phyloP scores from a whole-genome alignment of 2,329 filamentous ascomycete genomes.

The Thielaviopsis euricoi region DNA sequence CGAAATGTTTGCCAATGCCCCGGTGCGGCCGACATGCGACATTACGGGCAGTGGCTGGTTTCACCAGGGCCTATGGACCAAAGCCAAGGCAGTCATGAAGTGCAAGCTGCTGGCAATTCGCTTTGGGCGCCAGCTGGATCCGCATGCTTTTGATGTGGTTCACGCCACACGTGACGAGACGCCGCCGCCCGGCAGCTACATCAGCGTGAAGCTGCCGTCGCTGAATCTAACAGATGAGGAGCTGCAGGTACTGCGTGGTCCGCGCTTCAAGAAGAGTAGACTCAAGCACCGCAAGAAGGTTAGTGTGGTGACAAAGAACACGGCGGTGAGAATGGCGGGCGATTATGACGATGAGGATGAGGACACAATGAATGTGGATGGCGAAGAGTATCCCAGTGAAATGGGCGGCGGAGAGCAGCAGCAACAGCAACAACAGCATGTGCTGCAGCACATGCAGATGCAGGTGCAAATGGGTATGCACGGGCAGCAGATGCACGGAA shows the following conservation, averaged over 20 bases:
- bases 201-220: conserved; percentile 24
- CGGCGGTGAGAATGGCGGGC: conserved; percentile 10
- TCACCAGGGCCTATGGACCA: conserved; percentile 62
- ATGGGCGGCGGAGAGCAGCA: no score
- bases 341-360: conserved; percentile 5
- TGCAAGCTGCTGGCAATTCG: conserved; percentile 60
- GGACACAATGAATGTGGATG: conserved; percentile 9
- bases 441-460: no score
- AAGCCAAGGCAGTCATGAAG: conserved; percentile 76
- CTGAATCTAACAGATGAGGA: conserved; percentile 23
- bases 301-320: conserved; percentile 14
- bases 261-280: conserved; percentile 15
- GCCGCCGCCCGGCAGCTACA: conserved; percentile 17
- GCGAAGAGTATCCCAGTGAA: not conserved
- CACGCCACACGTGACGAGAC: conserved; percentile 21
- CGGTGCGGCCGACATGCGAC: conserved; percentile 43
- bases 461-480: no score
- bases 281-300: conserved; percentile 15
- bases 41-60: conserved; percentile 63
- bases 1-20: conserved; percentile 45
- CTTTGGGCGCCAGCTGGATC: conserved; percentile 33
- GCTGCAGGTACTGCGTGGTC: conserved; percentile 20
- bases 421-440: no score
- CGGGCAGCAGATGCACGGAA: not conserved
- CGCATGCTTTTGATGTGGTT: conserved; percentile 29